These are phyloP conservation scores for Spizellomyces sp. DNA, from an alignment of 192 early-diverging fungal genomes.

Conservation along the genomic window DNA sequence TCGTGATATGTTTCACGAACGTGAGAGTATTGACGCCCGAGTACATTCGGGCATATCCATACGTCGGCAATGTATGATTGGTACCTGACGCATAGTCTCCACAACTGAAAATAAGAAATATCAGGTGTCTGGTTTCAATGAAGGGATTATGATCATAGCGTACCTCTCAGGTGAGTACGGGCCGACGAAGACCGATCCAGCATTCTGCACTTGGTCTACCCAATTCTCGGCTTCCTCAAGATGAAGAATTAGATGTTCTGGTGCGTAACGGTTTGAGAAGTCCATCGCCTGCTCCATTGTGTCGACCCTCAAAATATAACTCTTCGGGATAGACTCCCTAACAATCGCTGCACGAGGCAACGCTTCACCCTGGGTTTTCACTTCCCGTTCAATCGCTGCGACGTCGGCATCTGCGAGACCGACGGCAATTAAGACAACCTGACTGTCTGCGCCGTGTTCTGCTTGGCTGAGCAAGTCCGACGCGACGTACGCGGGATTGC, in stretches of 20 bases:
- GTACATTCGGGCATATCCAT: slow-evolving; percentile 98
- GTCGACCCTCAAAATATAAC: slow-evolving; percentile 72
- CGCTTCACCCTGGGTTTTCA: slow-evolving; percentile 78
- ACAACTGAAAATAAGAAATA: slow-evolving; percentile 58
- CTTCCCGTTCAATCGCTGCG: slow-evolving; percentile 74
- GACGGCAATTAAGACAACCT: slow-evolving; percentile 93
- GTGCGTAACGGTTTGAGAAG: slow-evolving; percentile 97
- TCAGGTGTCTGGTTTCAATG: neutral
- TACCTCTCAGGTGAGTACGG: slow-evolving; percentile 93
- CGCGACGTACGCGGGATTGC: slow-evolving; percentile 89
- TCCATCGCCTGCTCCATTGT: slow-evolving; percentile 74
- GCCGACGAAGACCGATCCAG: slow-evolving; percentile 97
- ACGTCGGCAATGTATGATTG: slow-evolving; percentile 99
- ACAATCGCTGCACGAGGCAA: slow-evolving; percentile 91
- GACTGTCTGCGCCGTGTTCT: slow-evolving; percentile 94
- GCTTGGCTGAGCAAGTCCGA: slow-evolving; percentile 96
- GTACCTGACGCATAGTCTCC: slow-evolving; percentile 99
- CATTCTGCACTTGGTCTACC: slow-evolving; percentile 75
- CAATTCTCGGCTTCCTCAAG: slow-evolving; percentile 69
- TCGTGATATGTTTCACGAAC: slow-evolving; percentile 97
- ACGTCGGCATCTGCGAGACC: slow-evolving; percentile 68
- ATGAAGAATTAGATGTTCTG: slow-evolving; percentile 98
- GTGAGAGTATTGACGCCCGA: slow-evolving; percentile 96
- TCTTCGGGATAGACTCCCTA: slow-evolving; percentile 83
- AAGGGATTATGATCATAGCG: neutral